Percentiles rank a stretch among this genome's conserved stretches.
Evolutionary conservation across 495 filamentous ascomycete species (phyloP).

Genomic region (Neurospora sp.): DNA sequence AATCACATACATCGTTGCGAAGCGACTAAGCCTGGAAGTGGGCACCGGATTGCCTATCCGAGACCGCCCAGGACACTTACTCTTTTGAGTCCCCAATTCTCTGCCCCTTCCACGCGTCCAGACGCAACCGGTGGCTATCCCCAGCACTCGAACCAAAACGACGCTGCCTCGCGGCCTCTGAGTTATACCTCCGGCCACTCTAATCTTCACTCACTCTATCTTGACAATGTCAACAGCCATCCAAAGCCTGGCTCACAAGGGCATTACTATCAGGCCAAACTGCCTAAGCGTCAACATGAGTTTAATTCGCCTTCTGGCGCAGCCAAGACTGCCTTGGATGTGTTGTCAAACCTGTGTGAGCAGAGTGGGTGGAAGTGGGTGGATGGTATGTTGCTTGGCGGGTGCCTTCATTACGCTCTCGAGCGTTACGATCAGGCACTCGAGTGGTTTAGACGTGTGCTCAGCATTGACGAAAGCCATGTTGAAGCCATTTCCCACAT

Average conservation of each 20-base stretch:
- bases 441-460: slow-evolving; percentile 80
- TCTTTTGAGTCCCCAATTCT: background rate
- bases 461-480: slow-evolving; percentile 76
- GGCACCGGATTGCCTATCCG: slow-evolving; percentile 33
- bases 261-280: slow-evolving; percentile 9
- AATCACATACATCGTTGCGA: slow-evolving; percentile 42
- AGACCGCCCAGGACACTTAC: slow-evolving; percentile 31
- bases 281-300: slow-evolving; percentile 10
- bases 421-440: slow-evolving; percentile 78
- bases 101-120: background rate
- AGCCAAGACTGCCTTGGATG: slow-evolving; percentile 64
- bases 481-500: slow-evolving; percentile 93
- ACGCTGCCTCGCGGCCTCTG: slow-evolving; percentile 8
- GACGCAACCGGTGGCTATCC: slow-evolving; percentile 9
- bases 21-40: slow-evolving; percentile 13
- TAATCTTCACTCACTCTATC: background rate
- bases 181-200: background rate
- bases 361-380: slow-evolving; percentile 90
- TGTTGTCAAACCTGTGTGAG: slow-evolving; percentile 70
- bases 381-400: slow-evolving; percentile 88
- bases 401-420: slow-evolving; percentile 87
- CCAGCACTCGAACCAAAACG: slow-evolving; percentile 17
- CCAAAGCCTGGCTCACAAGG: slow-evolving; percentile 1
- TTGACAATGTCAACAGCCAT: slow-evolving; percentile 1
- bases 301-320: slow-evolving; percentile 25